phyloP scores from a whole-genome alignment of 495 filamentous ascomycete species.

The Echria macrotheca region DNA sequence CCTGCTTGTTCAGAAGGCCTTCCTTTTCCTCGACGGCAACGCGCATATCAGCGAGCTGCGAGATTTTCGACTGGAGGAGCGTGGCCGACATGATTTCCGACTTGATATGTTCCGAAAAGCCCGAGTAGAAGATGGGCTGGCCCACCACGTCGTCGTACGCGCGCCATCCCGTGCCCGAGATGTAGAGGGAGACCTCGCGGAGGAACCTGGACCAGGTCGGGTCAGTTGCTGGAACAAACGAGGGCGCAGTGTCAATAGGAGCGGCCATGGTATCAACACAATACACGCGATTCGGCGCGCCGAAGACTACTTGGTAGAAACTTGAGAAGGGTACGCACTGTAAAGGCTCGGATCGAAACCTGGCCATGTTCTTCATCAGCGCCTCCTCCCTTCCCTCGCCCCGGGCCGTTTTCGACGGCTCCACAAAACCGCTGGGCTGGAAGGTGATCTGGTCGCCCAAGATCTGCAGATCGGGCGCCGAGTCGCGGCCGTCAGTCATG shows the following conservation, averaged over 20 bases:
- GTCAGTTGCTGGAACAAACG: slow-evolving; percentile 19
- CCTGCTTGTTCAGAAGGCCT: slow-evolving; percentile 56
- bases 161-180: slow-evolving; percentile 88
- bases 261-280: neutral
- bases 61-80: slow-evolving; percentile 66
- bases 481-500: slow-evolving; percentile 27
- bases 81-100: slow-evolving; percentile 63
- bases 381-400: slow-evolving; percentile 58
- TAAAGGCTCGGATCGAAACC: slow-evolving; percentile 58
- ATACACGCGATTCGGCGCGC: neutral
- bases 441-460: slow-evolving; percentile 73
- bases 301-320: no score
- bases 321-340: slow-evolving; percentile 40
- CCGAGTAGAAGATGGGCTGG: slow-evolving; percentile 87
- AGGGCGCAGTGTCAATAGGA: slow-evolving; percentile 7
- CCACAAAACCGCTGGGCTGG: slow-evolving; percentile 69
- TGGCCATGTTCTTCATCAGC: slow-evolving; percentile 74
- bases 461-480: slow-evolving; percentile 79
- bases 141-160: slow-evolving; percentile 87
- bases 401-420: no score
- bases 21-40: slow-evolving; percentile 69
- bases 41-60: slow-evolving; percentile 67
- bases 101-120: slow-evolving; percentile 89
- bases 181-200: slow-evolving; percentile 83
- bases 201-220: slow-evolving; percentile 61